Conservation (phyloP, 2,329 filamentous ascomycete genomes). For the Metarhizium brunneum region DNA sequence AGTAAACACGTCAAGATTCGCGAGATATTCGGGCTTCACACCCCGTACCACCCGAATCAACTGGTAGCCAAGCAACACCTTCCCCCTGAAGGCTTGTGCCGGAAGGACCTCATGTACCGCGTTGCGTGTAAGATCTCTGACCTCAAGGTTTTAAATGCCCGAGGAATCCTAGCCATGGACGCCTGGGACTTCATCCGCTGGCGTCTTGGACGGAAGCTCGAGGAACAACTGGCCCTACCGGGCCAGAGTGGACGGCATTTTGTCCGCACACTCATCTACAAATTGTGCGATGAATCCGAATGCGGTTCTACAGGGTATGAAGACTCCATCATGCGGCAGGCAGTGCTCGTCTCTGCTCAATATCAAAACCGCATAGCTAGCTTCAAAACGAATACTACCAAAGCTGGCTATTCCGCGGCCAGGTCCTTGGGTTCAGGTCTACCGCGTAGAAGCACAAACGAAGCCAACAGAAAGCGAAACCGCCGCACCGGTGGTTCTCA, state of each 20-base stretch:
- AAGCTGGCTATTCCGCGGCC: background rate
- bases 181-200: conserved; percentile 29
- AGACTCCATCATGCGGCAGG: conserved; percentile 19
- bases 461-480: background rate
- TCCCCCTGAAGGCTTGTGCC: conserved; percentile 21
- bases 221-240: conserved; percentile 2
- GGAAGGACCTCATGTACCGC: conserved; percentile 25
- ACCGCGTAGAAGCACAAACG: background rate
- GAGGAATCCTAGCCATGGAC: conserved; percentile 22
- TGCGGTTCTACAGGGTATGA: conserved; percentile 6
- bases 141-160: conserved; percentile 15
- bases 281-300: conserved; percentile 8
- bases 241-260: conserved; percentile 6
- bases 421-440: background rate
- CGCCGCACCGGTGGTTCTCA: background rate
- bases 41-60: conserved; percentile 27
- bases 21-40: conserved; percentile 21
- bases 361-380: conserved; percentile 12
- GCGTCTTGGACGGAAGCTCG: conserved; percentile 16
- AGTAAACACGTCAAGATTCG: conserved; percentile 24
- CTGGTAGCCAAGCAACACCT: conserved; percentile 23
- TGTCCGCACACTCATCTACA: conserved; percentile 10
- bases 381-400: conserved; percentile 7
- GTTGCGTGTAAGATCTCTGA: conserved; percentile 24
- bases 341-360: conserved; percentile 17